Base-by-base conservation (phyloP, 2,329 filamentous ascomycete species). In the Pseudocercospora pini-densiflorae region DNA sequence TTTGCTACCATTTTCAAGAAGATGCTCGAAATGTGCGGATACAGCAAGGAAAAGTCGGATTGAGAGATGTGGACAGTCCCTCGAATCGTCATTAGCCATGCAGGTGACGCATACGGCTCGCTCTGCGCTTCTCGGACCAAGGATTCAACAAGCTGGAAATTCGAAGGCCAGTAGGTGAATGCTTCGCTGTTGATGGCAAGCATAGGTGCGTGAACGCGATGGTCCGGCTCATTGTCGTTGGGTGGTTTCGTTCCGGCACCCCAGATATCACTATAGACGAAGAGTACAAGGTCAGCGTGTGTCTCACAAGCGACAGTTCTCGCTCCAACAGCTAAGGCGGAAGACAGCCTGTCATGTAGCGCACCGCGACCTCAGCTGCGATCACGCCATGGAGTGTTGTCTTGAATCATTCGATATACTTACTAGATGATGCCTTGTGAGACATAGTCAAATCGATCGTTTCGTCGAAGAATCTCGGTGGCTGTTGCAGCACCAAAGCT, bases 101-200 rank as follows among this genome's bases (percentile, higher is more conserved):
- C 76, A 9, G 82, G 83, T 6, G 77, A 78, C 5, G 71, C 67
- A 10, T 61, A 14, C 0, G 74, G 74, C 43, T 67, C 71, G 1
- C 59, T 85, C 80, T 27, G 84, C 83, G 82, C 85, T 76, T 91
- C 88, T 24, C 83, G 78, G 74, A 87, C 86, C 16, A 91, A 79
- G 0, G 81, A 79, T 68, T 85, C 81, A 9, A 90, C 82, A 40
- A 85, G 82, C 47, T 86, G 79, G 72, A 89, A 89, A 67, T 90
- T 91, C 2, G 83, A 81, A 23, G 85, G 83, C 89, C 89, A 91
- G 77, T 90, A 89, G 82, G 90, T 90, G 78, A 91, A 91, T 0
- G 88, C 89, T 76, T 91, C 89, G 5, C 84, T 87, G 58, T 89
- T 89, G 73, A 91, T 87, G 2, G 85, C 86, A 5, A 91, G 81